Percentiles rank a stretch among this genome's conserved stretches.
phyloP scores from a whole-genome alignment of 768 basidiomycete genomes.

The Suillus discolor region DNA sequence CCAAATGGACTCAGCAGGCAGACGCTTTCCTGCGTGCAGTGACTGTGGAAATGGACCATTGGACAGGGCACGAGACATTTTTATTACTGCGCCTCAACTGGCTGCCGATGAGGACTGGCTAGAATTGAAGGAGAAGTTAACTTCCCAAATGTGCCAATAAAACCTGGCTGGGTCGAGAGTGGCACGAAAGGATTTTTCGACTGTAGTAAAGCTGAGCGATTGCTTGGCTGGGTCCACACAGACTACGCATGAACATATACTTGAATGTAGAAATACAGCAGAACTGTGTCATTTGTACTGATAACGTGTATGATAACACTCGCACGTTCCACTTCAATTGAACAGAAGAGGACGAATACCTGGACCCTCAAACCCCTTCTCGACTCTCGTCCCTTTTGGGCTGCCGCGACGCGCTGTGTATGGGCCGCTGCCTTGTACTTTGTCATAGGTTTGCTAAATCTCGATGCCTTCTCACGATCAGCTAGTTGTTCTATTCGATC shows the following conservation, averaged over 20 bases:
- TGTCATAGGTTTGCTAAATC: slow-evolving; percentile 98
- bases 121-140: slow-evolving; percentile 47
- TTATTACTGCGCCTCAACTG: slow-evolving; percentile 62
- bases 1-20: slow-evolving; percentile 65
- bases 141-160: slow-evolving; percentile 58
- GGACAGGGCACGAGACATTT: slow-evolving; percentile 69
- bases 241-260: slow-evolving; percentile 25
- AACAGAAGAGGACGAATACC: slow-evolving; percentile 80
- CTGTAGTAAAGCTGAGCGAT: slow-evolving; percentile 58
- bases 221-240: slow-evolving; percentile 66
- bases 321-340: slow-evolving; percentile 50
- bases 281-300: background rate
- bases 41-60: slow-evolving; percentile 43
- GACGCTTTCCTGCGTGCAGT: slow-evolving; percentile 67
- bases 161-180: slow-evolving; percentile 42
- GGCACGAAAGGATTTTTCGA: slow-evolving; percentile 59
- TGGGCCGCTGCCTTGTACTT: slow-evolving; percentile 48
- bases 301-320: background rate
- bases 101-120: slow-evolving; percentile 46
- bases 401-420: slow-evolving; percentile 84
- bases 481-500: slow-evolving; percentile 69
- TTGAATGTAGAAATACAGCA: background rate
- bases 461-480: slow-evolving; percentile 61
- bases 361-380: slow-evolving; percentile 52
- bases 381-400: slow-evolving; percentile 41